Base-by-base conservation (phyloP, 1,284 basidiomycete genomes). In the Fomitopsis schrenkii region DNA sequence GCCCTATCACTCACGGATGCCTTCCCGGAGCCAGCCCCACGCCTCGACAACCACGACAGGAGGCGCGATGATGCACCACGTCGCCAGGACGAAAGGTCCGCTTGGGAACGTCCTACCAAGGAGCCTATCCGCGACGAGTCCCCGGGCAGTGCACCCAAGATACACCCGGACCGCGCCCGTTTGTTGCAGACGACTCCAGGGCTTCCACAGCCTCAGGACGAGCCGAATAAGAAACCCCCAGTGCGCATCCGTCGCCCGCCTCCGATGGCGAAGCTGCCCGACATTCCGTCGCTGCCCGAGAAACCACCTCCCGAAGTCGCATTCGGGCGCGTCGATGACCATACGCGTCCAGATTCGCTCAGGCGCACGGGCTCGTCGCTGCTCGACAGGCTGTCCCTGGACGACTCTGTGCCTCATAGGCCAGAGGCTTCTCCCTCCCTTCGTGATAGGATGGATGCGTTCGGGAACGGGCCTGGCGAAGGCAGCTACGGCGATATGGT, bases 401-500 rank as follows among this genome's bases (percentile, higher is more conserved):
- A n/a, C 45, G 68, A 56, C 26, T 22, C 50, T 6, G 6, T 26
- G 7, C 58, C 69, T 44, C 66, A 57, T 6, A 14, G 15, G 48
- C 52, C 54, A 41, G 57, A 63, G 56, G 46, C 57, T 58, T 22
- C 57, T 53, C 66, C 70, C 7, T 76, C 79, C 17, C 61, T 81
- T 60, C 71, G 77, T 12, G 79, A 80, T 2, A 70, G 79, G 17
- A 78, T 80, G 26, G 75, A 77, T 56, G 54, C 74, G 26, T 76
- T 75, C 6, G 64, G 67, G 30, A 79, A 79, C 65, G 71, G 79
- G 57, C 75, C 77, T 54, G 69, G 73, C 28, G 59, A 40, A n/a
- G 55, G 22, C 38, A 35, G 48, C 40, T 40, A 35, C 10, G 26
- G 28, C 28, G 59, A 63, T 6, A 22, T 42, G 38, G 46, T 60